Percentiles rank a stretch among this genome's conserved stretches.
Evolutionary conservation across 441 rosid genomes (phyloP).

Genomic region (Melianthus villosus): DNA sequence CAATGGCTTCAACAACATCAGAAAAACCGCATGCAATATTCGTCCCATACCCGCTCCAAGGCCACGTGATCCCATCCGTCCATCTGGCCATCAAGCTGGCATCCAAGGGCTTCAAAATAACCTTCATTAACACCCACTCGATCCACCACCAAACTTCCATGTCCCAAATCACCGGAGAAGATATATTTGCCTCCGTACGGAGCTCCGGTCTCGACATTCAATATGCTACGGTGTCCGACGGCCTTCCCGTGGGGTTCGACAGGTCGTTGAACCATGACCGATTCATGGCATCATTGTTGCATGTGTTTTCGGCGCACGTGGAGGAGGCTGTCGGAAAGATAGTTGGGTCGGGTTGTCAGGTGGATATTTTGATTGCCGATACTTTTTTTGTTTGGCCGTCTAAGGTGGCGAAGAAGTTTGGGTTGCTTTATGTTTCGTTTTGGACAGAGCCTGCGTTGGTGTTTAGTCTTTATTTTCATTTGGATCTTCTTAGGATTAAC

Average conservation of each 20-base stretch:
- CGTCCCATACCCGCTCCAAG: conserved; percentile 47
- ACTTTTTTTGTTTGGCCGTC: conserved; percentile 50
- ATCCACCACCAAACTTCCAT: conserved; percentile 29
- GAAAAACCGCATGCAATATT: conserved; percentile 33
- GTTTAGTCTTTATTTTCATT: conserved; percentile 37
- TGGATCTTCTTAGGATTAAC: conserved; percentile 36
- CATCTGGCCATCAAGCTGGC: conserved; percentile 51
- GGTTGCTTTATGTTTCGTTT: conserved; percentile 39
- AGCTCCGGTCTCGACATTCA: conserved; percentile 37
- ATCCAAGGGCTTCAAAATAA: conserved; percentile 38
- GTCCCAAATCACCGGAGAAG: conserved; percentile 8
- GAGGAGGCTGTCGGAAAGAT: conserved; percentile 30
- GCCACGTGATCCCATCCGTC: conserved; percentile 39
- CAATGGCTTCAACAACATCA: no score
- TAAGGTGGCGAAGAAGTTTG: conserved; percentile 29
- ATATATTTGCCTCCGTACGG: conserved; percentile 30
- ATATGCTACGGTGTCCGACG: conserved; percentile 39
- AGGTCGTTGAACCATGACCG: conserved; percentile 39
- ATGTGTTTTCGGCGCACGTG: conserved; percentile 32
- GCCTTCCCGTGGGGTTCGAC: conserved; percentile 38
- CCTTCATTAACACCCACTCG: conserved; percentile 36
- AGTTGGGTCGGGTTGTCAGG: conserved; percentile 17
- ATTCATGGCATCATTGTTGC: conserved; percentile 20
- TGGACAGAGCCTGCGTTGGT: conserved; percentile 65
- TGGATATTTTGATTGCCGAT: conserved; percentile 35